phyloP scores from a whole-genome alignment of 192 early-diverging fungal genomes.

The Podila epigama region DNA sequence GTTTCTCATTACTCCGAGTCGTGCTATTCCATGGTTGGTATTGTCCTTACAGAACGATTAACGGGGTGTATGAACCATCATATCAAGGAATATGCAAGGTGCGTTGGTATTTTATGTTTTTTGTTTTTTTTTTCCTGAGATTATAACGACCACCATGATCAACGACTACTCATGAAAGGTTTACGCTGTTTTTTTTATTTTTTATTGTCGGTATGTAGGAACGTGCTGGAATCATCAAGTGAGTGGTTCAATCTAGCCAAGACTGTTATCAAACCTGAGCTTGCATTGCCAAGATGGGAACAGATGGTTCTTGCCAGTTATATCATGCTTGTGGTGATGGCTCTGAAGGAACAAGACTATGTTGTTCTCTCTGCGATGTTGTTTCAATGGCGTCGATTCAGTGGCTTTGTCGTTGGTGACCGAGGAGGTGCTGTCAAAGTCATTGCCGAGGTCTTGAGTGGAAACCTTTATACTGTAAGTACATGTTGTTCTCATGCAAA shows the following conservation, averaged over 20 bases:
- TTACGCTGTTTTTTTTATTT: neutral
- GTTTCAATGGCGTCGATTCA: constrained; percentile 46
- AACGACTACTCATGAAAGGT: neutral
- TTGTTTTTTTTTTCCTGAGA: neutral
- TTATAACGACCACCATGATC: neutral
- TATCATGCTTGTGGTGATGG: constrained; percentile 45
- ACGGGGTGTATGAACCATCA: constrained; percentile 41
- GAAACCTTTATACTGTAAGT: constrained; percentile 44
- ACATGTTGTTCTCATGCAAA: neutral
- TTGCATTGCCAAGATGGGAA: constrained; percentile 38
- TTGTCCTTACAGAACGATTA: constrained; percentile 30
- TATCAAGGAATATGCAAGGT: constrained; percentile 50
- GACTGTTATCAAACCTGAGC: constrained; percentile 30
- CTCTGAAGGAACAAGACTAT: constrained; percentile 40
- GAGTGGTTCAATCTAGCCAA: constrained; percentile 46
- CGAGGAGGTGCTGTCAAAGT: constrained; percentile 47
- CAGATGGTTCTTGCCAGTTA: constrained; percentile 49
- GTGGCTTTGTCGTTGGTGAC: constrained; percentile 46
- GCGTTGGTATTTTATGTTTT: neutral
- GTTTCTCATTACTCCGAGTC: constrained; percentile 46
- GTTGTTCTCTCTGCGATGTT: constrained; percentile 29
- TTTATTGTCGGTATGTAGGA: neutral
- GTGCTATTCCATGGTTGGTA: constrained; percentile 48
- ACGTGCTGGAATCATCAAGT: constrained; percentile 40
- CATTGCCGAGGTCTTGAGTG: constrained; percentile 29